A percentile compares a stretch with the other conserved stretches of the same genome.
These are phyloP conservation scores for Cutaneotrichosporon curvatum DNA, from an alignment of 1,284 basidiomycete species.

Conservation along the genomic window DNA sequence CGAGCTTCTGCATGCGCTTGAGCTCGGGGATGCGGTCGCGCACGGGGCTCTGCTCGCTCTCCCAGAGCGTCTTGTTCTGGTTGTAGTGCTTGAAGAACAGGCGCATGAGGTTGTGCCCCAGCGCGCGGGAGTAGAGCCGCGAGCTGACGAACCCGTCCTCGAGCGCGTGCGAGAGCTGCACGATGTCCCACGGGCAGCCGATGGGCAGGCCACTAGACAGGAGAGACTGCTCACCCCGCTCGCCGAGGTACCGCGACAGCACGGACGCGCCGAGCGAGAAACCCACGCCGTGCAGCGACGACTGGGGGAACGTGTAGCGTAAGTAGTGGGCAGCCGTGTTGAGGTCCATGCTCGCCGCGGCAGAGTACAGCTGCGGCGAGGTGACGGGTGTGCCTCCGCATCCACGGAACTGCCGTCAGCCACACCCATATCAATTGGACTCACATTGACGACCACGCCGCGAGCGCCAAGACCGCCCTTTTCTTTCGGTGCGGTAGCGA, in stretches of 20 bases:
- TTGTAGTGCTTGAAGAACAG: slow-evolving; percentile 60
- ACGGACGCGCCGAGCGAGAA: slow-evolving; percentile 94
- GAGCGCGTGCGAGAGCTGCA: slow-evolving; percentile 47
- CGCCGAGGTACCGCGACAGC: slow-evolving; percentile 81
- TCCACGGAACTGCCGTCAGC: slow-evolving; percentile 59
- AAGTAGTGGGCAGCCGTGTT: slow-evolving; percentile 74
- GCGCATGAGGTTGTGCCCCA: slow-evolving; percentile 69
- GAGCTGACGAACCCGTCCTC: slow-evolving; percentile 59
- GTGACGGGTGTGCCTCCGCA: slow-evolving; percentile 77
- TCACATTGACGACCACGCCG: slow-evolving; percentile 71
- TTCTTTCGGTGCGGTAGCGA: slow-evolving; percentile 56
- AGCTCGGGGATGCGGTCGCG: slow-evolving; percentile 17
- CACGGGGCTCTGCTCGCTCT: slow-evolving; percentile 14
- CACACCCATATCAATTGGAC: slow-evolving; percentile 6
- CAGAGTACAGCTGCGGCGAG: slow-evolving; percentile 72
- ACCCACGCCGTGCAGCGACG: slow-evolving; percentile 76
- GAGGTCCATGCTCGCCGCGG: slow-evolving; percentile 70
- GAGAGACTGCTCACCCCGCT: slow-evolving; percentile 72
- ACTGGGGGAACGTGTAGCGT: slow-evolving; percentile 63
- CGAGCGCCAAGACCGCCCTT: slow-evolving; percentile 79
- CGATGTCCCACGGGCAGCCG: slow-evolving; percentile 55
- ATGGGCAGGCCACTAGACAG: slow-evolving; percentile 68
- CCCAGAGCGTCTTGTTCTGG: slow-evolving; percentile 23
- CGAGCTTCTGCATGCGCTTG: slow-evolving; percentile 16
- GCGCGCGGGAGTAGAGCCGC: slow-evolving; percentile 70